These are phyloP conservation scores for Bathelium albidoporum DNA, from an alignment of 495 filamentous ascomycete genomes.

Conservation along the genomic window DNA sequence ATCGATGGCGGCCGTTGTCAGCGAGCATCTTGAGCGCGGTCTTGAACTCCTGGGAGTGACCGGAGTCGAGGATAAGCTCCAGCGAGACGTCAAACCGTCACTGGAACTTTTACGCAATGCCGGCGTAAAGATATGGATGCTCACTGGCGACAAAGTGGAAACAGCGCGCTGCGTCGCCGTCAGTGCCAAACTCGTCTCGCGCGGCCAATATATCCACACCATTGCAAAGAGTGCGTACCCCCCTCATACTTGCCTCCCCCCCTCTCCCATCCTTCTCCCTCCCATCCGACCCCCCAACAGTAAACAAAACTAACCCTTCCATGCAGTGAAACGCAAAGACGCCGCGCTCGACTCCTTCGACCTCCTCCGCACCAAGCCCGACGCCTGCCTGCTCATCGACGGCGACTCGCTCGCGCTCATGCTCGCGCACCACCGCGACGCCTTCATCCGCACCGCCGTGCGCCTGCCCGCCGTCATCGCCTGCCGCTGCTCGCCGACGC, in stretches of 20 bases:
- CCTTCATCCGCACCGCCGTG: constrained; percentile 85
- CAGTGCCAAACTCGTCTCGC: constrained; percentile 82
- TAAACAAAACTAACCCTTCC: neutral
- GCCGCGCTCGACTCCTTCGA: constrained; percentile 76
- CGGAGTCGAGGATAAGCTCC: constrained; percentile 93
- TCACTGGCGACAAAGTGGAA: constrained; percentile 98
- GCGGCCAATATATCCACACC: constrained; percentile 93
- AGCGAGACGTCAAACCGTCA: constrained; percentile 87
- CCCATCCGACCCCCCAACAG: too few species aligned
- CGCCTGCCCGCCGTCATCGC: constrained; percentile 84
- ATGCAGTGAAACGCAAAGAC: constrained; percentile 53
- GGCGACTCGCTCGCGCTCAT: constrained; percentile 80
- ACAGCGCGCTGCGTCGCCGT: constrained; percentile 96
- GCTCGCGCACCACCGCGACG: constrained; percentile 64
- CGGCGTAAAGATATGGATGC: constrained; percentile 99
- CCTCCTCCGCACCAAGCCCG: constrained; percentile 77
- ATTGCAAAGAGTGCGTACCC: constrained; percentile 54
- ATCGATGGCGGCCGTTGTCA: constrained; percentile 68
- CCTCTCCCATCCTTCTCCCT: too few species aligned
- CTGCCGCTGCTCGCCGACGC: constrained; percentile 92
- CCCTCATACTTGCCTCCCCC: neutral
- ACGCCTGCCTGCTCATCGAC: constrained; percentile 86
- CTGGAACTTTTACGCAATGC: constrained; percentile 93
- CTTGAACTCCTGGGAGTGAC: constrained; percentile 92
- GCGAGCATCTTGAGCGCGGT: constrained; percentile 74